These are phyloP conservation scores for Fomitopsis betulina DNA, from an alignment of 1,284 basidiomycete species.

Conservation along the genomic window DNA sequence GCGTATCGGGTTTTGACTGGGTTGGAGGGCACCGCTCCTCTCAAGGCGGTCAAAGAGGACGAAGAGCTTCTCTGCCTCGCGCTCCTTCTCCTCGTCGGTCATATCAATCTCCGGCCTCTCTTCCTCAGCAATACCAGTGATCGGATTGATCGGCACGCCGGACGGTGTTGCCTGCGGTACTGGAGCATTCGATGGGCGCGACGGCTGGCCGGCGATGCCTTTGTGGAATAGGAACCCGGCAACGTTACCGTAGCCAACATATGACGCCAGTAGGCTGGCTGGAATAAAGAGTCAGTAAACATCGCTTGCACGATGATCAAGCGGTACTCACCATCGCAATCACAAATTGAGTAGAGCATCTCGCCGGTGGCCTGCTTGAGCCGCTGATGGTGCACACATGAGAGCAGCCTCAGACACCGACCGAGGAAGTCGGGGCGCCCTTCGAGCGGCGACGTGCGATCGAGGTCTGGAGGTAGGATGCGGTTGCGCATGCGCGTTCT, in stretches of 20 bases:
- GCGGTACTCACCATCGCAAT: constrained; percentile 63
- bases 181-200: constrained; percentile 27
- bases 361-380: constrained; percentile 80
- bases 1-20: constrained; percentile 67
- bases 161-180: constrained; percentile 36
- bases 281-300: constrained; percentile 5
- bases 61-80: constrained; percentile 86
- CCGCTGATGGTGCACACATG: constrained; percentile 64
- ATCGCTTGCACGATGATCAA: neutral
- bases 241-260: constrained; percentile 90
- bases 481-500: constrained; percentile 54
- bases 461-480: constrained; percentile 73
- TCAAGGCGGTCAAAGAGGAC: constrained; percentile 86
- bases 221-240: constrained; percentile 90
- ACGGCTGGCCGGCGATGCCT: constrained; percentile 66
- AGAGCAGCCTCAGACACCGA: constrained; percentile 72
- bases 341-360: constrained; percentile 77
- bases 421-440: constrained; percentile 70
- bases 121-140: constrained; percentile 62
- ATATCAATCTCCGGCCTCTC: constrained; percentile 48
- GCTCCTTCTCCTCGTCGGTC: constrained; percentile 90
- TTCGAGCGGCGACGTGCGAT: constrained; percentile 74
- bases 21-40: constrained; percentile 59
- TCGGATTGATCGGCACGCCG: constrained; percentile 67
- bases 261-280: constrained; percentile 66